phyloP scores from a whole-genome alignment of 345 rosid genomes.

The Rubroshorea leprosula region DNA sequence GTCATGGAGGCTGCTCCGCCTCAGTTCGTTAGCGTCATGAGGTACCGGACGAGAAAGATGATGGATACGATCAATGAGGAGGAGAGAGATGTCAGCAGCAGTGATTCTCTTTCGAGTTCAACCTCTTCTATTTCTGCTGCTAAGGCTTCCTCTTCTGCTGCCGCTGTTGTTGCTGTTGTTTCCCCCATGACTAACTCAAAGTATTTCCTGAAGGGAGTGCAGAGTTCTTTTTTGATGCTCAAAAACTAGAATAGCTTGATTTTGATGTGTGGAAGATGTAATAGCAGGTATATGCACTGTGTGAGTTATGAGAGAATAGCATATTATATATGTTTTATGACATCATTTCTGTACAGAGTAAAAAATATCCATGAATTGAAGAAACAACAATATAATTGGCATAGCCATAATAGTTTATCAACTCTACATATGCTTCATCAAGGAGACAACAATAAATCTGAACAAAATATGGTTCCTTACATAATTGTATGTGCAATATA shows the following conservation, averaged over 20 bases:
- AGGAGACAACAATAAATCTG: too few relatives aligned
- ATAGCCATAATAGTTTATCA: too few relatives aligned
- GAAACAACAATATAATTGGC: too few relatives aligned
- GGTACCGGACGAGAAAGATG: slow-evolving; percentile 55
- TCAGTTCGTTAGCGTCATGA: slow-evolving; percentile 57
- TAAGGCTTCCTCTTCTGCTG: slow-evolving; percentile 8
- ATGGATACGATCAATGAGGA: slow-evolving; percentile 82
- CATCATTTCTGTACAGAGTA: neutral
- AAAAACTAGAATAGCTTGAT: slow-evolving; percentile 16
- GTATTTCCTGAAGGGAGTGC: slow-evolving; percentile 30
- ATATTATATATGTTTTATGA: neutral
- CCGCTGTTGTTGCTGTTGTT: slow-evolving; percentile 8
- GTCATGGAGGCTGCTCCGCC: slow-evolving; percentile 85
- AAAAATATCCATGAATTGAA: neutral
- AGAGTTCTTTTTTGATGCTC: slow-evolving; percentile 26
- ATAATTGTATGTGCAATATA: too few relatives aligned
- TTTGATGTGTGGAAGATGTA: too few relatives aligned
- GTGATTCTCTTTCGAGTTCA: slow-evolving; percentile 30
- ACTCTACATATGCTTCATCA: too few relatives aligned
- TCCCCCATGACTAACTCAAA: slow-evolving; percentile 12
- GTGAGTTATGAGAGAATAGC: neutral
- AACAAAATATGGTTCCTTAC: too few relatives aligned
- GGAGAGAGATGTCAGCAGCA: slow-evolving; percentile 43
- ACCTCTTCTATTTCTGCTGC: slow-evolving; percentile 6
- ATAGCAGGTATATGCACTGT: too few relatives aligned